A percentile compares a stretch with the other conserved stretches of the same genome.
Conservation (phyloP, 164 flowering plant species). For the Sedum album region DNA sequence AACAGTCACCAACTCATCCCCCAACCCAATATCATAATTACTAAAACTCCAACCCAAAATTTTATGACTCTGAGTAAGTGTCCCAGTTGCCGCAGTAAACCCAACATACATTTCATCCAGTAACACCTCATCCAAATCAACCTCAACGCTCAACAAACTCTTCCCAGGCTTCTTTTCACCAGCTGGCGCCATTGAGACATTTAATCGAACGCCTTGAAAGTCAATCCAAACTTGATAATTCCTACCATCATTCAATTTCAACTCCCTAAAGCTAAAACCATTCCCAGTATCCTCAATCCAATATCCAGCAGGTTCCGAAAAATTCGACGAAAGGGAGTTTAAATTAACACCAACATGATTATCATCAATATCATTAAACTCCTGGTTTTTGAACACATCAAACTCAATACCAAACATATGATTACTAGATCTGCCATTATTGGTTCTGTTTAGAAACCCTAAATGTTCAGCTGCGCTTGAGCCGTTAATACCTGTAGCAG, state of each 20-base stretch:
- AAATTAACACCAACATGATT: constrained; percentile 58
- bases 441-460: constrained; percentile 38
- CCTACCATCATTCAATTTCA: constrained; percentile 43
- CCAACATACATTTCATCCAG: constrained; percentile 67
- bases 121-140: constrained; percentile 41
- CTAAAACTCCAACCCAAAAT: constrained; percentile 63
- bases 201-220: constrained; percentile 27
- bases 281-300: constrained; percentile 21
- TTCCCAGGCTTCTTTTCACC: constrained; percentile 34
- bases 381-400: constrained; percentile 45
- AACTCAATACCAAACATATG: constrained; percentile 61
- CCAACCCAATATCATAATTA: constrained; percentile 28
- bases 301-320: constrained; percentile 35
- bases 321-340: constrained; percentile 36
- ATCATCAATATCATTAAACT: constrained; percentile 35
- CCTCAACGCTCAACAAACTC: constrained; percentile 25
- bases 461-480: constrained; percentile 33
- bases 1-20: constrained; percentile 31
- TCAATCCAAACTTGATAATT: constrained; percentile 72
- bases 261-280: constrained; percentile 25
- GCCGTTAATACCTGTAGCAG: constrained; percentile 33
- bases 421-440: constrained; percentile 23
- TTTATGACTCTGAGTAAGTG: constrained; percentile 37
- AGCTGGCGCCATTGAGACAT: constrained; percentile 45
- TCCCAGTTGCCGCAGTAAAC: constrained; percentile 44